These are phyloP conservation scores for Solanum habrochaites DNA, from an alignment of 257 asterid genomes.

Conservation along the genomic window DNA sequence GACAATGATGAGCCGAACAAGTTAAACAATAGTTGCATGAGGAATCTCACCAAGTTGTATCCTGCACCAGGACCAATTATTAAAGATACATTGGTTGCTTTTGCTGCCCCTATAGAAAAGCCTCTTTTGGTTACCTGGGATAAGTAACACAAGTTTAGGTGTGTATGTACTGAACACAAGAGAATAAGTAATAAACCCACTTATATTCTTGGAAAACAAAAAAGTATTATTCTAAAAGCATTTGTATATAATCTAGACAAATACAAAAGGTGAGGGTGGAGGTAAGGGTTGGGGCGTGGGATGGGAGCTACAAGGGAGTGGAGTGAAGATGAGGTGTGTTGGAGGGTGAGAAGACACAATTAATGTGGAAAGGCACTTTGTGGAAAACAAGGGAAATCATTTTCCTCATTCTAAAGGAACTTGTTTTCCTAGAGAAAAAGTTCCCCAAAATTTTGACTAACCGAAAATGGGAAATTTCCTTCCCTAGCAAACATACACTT, in stretches of 20 bases:
- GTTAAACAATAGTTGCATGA: not conserved
- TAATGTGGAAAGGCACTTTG: not conserved
- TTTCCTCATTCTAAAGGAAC: not conserved
- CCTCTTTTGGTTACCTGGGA: conserved; percentile 64
- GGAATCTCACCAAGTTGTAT: conserved; percentile 67
- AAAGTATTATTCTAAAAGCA: not conserved
- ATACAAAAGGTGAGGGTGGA: not conserved
- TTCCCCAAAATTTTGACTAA: not conserved
- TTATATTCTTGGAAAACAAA: not conserved
- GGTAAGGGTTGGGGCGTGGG: not conserved
- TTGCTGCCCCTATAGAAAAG: conserved; percentile 68
- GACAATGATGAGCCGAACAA: not conserved
- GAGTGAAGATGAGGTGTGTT: not conserved
- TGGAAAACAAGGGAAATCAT: not conserved
- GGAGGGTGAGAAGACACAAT: not conserved
- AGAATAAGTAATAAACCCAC: not conserved
- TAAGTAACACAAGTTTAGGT: not conserved
- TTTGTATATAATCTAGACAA: not conserved
- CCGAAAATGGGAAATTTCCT: not conserved
- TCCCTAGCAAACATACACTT: not conserved
- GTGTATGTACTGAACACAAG: not conserved
- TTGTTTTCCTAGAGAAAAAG: not conserved
- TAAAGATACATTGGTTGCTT: conserved; percentile 28
- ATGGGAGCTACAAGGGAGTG: not conserved
- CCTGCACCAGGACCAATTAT: conserved; percentile 94